Evolutionary conservation across 1,284 basidiomycete genomes (phyloP).

Genomic region (Ceratobasidium sp.): DNA sequence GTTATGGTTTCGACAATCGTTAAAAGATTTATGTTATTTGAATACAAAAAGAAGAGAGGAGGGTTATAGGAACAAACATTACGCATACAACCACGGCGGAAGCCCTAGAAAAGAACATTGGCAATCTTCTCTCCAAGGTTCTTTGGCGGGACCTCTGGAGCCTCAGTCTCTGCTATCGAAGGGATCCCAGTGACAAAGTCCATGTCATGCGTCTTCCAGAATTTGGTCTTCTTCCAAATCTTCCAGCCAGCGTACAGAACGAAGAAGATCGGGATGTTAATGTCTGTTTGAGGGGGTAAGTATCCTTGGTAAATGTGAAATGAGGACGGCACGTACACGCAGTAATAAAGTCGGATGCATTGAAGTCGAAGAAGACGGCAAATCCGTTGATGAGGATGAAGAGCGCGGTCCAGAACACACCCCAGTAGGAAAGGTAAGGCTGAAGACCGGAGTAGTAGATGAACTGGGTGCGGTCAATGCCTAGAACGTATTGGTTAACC

Average conservation of each 20-base stretch:
- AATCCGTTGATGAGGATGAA: slow-evolving; percentile 68
- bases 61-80: slow-evolving; percentile 36
- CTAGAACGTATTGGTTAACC: neutral
- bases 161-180: slow-evolving; percentile 71
- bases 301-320: too few species aligned
- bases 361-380: slow-evolving; percentile 73
- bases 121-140: slow-evolving; percentile 61
- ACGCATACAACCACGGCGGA: slow-evolving; percentile 16
- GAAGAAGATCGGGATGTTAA: slow-evolving; percentile 51
- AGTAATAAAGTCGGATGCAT: slow-evolving; percentile 71
- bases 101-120: slow-evolving; percentile 58
- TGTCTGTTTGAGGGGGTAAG: slow-evolving; percentile 37
- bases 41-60: slow-evolving; percentile 10
- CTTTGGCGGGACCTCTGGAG: slow-evolving; percentile 59
- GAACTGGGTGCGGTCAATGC: slow-evolving; percentile 66
- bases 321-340: slow-evolving; percentile 65
- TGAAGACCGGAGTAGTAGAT: slow-evolving; percentile 70
- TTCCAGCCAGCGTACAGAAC: slow-evolving; percentile 62
- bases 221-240: slow-evolving; percentile 65
- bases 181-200: slow-evolving; percentile 75
- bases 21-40: neutral
- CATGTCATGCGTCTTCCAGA: slow-evolving; percentile 68
- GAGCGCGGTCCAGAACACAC: slow-evolving; percentile 51
- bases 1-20: neutral
- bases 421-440: slow-evolving; percentile 59